Conservation (phyloP, 176 grass and related monocot genomes). For the Eremochloa ophiuroides region DNA sequence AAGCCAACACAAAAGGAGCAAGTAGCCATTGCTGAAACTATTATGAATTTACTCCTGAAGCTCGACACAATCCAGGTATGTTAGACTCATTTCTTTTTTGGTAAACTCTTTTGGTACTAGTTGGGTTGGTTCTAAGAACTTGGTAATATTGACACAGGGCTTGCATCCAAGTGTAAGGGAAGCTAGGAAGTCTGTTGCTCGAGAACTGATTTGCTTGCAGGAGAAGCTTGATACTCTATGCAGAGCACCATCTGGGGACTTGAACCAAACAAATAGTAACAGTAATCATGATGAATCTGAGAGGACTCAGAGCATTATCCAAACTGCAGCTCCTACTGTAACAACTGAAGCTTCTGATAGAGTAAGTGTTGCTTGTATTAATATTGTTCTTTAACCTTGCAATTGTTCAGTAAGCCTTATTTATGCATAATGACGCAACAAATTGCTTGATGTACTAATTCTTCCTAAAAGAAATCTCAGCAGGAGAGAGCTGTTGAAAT, state of each 20-base stretch:
- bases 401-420: not conserved
- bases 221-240: slow-evolving; percentile 66
- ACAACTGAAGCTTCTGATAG: slow-evolving; percentile 21
- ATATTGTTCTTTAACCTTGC: not conserved
- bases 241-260: not conserved
- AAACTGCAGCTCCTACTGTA: not conserved
- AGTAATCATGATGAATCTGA: not conserved
- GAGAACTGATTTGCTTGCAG: slow-evolving; percentile 60
- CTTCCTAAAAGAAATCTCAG: not conserved
- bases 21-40: slow-evolving; percentile 44
- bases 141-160: slow-evolving; percentile 34
- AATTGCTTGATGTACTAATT: not conserved
- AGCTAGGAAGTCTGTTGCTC: slow-evolving; percentile 62
- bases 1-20: slow-evolving; percentile 40
- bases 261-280: not conserved
- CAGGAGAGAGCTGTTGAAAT: not conserved
- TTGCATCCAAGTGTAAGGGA: slow-evolving; percentile 66
- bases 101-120: not conserved
- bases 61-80: slow-evolving; percentile 88
- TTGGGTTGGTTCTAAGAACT: slow-evolving; percentile 13
- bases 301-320: not conserved
- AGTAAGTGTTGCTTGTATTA: not conserved
- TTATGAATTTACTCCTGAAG: slow-evolving; percentile 90
- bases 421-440: not conserved
- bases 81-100: not conserved